Base-by-base conservation (phyloP, 257 asterid genomes). In the Osmanthus fragrans region DNA sequence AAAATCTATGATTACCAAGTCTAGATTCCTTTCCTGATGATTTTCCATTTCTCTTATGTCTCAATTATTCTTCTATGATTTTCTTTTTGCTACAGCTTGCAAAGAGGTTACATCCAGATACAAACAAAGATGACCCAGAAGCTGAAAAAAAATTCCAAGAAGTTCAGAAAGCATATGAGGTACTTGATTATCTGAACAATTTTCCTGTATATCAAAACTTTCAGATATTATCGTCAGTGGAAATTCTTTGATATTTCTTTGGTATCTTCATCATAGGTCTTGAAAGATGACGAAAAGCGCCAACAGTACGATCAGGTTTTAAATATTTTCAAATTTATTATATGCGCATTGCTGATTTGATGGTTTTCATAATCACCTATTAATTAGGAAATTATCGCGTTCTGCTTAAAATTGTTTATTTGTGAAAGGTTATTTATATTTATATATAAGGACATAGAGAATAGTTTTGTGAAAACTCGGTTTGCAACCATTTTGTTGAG, bases 101-200 rank as follows among this genome's bases (percentile, higher is more conserved):
- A 23, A 93, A 93, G 84, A 86, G 81, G 84, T 84, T 93, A 75
- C 98, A 93, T 74, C 98, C 98, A 54, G 98, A 93, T 82, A 89
- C 90, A 73, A 93, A 93, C 80, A 93, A 93, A 86, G 94, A 89
- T 9, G 97, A 93, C 68, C 96, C 95, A 42, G 96, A 90, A 81
- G 92, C 98, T 74, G 89, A 86, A 73, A 81, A 79, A 71, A 91
- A 91, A 80, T 93, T 93, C 80, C 97, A 91, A 79, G 95, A 91
- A 84, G 90, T 93, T 76, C 93, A 89, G 83, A 90, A 86, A 88
- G 97, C 97, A 23, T 91, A 93, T 77, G 97, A 91, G 96, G 97
- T 90, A 78, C 72, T 60, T 42, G 47, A 58, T 70, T 54, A 37
- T 34, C 56, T 32, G 70, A 63, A 49, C 40, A 16, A 13, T 58